Conservation (phyloP, 2,329 filamentous ascomycete genomes). For the Aspergillus melleus region DNA sequence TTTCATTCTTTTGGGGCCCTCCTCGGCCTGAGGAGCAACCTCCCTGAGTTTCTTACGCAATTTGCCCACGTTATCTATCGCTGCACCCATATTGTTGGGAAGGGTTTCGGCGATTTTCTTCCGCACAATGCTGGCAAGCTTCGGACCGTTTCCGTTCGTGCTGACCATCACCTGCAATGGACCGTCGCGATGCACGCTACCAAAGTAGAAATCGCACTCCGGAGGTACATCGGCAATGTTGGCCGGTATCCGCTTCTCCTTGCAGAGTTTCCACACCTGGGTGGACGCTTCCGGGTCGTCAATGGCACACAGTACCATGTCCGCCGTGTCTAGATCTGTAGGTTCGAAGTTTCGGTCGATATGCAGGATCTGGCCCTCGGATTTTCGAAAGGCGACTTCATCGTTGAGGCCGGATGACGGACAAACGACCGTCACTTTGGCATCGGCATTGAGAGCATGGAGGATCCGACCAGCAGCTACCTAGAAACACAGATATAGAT, state of each 20-base stretch:
- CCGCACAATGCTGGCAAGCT: slow-evolving; percentile 82
- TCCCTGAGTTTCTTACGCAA: slow-evolving; percentile 76
- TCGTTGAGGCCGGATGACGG: slow-evolving; percentile 78
- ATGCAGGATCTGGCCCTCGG: slow-evolving; percentile 73
- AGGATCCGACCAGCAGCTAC: slow-evolving; percentile 93
- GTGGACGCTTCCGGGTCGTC: slow-evolving; percentile 92
- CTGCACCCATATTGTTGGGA: slow-evolving; percentile 77
- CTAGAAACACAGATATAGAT: slow-evolving; percentile 48
- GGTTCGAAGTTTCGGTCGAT: slow-evolving; percentile 82
- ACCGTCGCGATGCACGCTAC: slow-evolving; percentile 89
- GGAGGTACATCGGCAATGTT: slow-evolving; percentile 97
- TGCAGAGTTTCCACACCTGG: slow-evolving; percentile 90
- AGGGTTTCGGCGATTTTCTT: slow-evolving; percentile 75
- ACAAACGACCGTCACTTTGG: slow-evolving; percentile 80
- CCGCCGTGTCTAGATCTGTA: slow-evolving; percentile 74
- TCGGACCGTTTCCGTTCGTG: slow-evolving; percentile 94
- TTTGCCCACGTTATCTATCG: slow-evolving; percentile 80
- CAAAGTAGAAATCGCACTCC: slow-evolving; percentile 99
- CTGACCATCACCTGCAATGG: slow-evolving; percentile 98
- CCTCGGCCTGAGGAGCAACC: slow-evolving; percentile 68
- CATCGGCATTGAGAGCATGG: slow-evolving; percentile 92
- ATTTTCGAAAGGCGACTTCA: slow-evolving; percentile 81
- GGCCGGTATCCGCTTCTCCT: slow-evolving; percentile 76
- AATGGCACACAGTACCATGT: slow-evolving; percentile 91
- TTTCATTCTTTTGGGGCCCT: slow-evolving; percentile 84